A percentile compares a stretch with the other conserved stretches of the same genome.
phyloP scores from a whole-genome alignment of 768 basidiomycete genomes.

The Pisolithus microcarpus region DNA sequence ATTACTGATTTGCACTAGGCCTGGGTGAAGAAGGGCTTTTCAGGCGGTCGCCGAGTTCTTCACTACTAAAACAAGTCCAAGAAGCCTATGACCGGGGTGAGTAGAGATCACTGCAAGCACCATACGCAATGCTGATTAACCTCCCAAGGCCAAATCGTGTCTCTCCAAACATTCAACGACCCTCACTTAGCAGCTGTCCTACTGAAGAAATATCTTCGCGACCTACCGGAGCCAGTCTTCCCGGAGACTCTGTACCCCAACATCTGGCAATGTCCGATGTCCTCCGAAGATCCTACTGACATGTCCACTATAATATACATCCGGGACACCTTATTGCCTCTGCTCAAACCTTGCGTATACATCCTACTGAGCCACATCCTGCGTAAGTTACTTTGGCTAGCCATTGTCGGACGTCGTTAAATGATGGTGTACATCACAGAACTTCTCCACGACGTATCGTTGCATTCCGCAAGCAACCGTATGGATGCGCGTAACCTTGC shows the following conservation, averaged over 20 bases:
- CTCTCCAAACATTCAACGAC: slow-evolving; percentile 66
- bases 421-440: slow-evolving; percentile 35
- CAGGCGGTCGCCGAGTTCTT: slow-evolving; percentile 70
- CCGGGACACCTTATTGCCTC: slow-evolving; percentile 59
- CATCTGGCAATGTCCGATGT: slow-evolving; percentile 60
- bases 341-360: slow-evolving; percentile 62
- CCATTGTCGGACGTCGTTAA: neutral
- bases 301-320: slow-evolving; percentile 57
- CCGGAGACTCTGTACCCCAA: slow-evolving; percentile 59
- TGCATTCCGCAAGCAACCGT: slow-evolving; percentile 55
- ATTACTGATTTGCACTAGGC: slow-evolving; percentile 22
- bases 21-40: slow-evolving; percentile 75
- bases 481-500: slow-evolving; percentile 85
- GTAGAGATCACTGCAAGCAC: neutral
- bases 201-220: slow-evolving; percentile 78
- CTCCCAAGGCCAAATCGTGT: slow-evolving; percentile 63
- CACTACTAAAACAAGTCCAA: slow-evolving; percentile 62
- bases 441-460: slow-evolving; percentile 71
- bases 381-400: slow-evolving; percentile 34
- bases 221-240: slow-evolving; percentile 74
- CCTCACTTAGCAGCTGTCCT: slow-evolving; percentile 79
- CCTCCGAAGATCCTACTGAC: slow-evolving; percentile 46
- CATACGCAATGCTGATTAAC: slow-evolving; percentile 1
- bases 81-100: slow-evolving; percentile 80
- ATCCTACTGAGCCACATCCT: slow-evolving; percentile 67